Evolutionary conservation across 306 rosid species (phyloP).

Genomic region (Echinosophora koreensis): DNA sequence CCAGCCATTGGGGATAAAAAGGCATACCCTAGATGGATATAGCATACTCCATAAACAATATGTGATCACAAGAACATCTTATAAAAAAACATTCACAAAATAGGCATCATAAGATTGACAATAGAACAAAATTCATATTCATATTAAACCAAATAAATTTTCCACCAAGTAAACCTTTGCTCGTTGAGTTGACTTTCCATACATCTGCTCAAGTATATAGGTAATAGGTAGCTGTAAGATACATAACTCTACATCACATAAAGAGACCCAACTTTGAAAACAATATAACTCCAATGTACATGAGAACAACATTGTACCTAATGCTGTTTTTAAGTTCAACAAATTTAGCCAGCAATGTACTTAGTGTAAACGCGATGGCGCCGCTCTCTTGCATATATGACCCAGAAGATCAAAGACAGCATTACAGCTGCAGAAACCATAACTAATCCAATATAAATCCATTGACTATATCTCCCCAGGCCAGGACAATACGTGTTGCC

Average conservation of each 20-base stretch:
- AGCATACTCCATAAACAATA: neutral
- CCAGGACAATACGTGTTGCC: constrained; percentile 67
- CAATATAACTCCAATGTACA: constrained; percentile 49
- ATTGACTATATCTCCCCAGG: constrained; percentile 53
- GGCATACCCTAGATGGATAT: neutral
- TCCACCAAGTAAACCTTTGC: neutral
- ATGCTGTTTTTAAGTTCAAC: constrained; percentile 30
- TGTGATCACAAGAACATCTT: neutral
- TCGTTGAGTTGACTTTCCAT: constrained; percentile 19
- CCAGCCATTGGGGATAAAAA: neutral
- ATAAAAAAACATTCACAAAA: too few species aligned
- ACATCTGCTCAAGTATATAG: constrained; percentile 4
- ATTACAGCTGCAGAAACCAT: constrained; percentile 74
- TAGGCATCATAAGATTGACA: neutral
- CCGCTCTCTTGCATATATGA: constrained; percentile 87
- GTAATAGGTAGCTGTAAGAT: constrained; percentile 3
- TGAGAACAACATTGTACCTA: constrained; percentile 23
- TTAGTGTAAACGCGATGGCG: constrained; percentile 84
- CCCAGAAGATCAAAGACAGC: constrained; percentile 93
- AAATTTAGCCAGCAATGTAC: constrained; percentile 43
- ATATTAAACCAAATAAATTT: constrained; percentile 1
- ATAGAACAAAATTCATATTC: neutral
- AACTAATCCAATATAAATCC: constrained; percentile 79
- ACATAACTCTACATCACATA: constrained; percentile 42
- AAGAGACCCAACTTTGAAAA: neutral